Evolutionary conservation across 2,329 filamentous ascomycete species (phyloP), one percentile per base, ranked within the genome.

Genomic region (Diaporthe ampelina): DNA sequence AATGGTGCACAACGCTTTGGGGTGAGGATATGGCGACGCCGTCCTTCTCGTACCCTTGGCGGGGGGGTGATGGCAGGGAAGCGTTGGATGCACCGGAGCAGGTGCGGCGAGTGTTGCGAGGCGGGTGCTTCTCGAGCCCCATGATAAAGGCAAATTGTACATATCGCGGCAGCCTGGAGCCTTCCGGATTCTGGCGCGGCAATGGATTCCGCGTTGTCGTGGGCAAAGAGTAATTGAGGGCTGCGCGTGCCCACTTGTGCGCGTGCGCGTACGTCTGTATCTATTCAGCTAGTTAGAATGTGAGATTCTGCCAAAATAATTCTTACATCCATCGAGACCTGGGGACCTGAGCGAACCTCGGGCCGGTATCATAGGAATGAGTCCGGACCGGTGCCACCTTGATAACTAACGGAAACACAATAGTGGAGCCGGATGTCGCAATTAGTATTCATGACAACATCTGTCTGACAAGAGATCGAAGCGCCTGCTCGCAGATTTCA

Each of bases 401-500:
- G 1, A 7, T 32, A 32, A 11, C 0, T 0, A 10, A 29, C 8
- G 17, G 17, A 4, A 35, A 32, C 54, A 56, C 17, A 56, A 56
- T 56, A 56, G 54, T 56, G 54, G 54, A 56, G 54, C 17, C 8
- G 15, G 10, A 56, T 56, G 54, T 56, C 54, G 54, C 54, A 24
- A 56, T 56, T 32, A 2, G 26, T 26, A 17, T 43, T 6, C 15
- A 43, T 15, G 29, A 32, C 29, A 6, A 32, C 4, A 7, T 32
- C 29, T 32, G 29, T 7, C 6, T 32, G 29, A 32, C 29, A 32
- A 32, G 29, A 32, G 29, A 32, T 7, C 6, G 29, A 32, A 32
- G 29, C 29, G 29, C 4, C 29, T 7, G 29, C 29, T 5, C 5
- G 29, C 29, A 32, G 6, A 6, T 32, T 32, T 5, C 5, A 32